A percentile compares a stretch with the other conserved stretches of the same genome.
phyloP scores from a whole-genome alignment of 2,329 filamentous ascomycete species.

The Aspergillus melleus region DNA sequence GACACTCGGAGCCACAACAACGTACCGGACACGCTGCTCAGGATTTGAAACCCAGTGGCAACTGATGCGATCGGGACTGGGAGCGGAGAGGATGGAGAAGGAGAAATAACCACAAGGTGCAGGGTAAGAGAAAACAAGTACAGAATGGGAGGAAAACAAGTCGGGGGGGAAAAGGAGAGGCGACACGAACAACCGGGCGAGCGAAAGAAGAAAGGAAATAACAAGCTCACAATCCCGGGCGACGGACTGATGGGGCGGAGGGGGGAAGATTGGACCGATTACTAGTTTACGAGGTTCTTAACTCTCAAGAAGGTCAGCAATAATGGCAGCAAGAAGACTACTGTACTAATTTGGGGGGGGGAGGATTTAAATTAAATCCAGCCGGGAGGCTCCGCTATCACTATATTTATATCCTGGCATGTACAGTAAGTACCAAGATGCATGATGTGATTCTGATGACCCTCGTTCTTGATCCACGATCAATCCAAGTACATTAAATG shows the following conservation, averaged over 20 bases:
- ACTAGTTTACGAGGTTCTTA: not conserved
- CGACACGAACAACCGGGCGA: not conserved
- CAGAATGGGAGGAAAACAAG: not conserved
- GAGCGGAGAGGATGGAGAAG: not conserved
- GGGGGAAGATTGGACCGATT: not conserved
- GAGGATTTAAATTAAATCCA: not conserved
- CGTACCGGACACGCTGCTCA: not conserved
- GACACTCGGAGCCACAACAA: constrained; percentile 16
- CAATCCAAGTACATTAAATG: not conserved
- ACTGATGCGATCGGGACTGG: constrained; percentile 8
- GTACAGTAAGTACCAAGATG: no score
- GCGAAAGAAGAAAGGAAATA: constrained; percentile 2
- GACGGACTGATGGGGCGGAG: not conserved
- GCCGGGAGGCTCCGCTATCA: not conserved
- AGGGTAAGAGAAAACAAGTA: not conserved
- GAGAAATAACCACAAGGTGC: not conserved
- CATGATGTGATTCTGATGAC: no score
- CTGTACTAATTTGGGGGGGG: not conserved
- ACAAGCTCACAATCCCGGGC: not conserved
- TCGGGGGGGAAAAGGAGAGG: not conserved
- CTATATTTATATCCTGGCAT: not conserved
- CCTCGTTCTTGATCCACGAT: not conserved
- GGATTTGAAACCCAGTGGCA: not conserved
- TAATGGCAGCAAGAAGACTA: not conserved
- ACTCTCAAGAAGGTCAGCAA: not conserved